Percentiles rank a stretch among this genome's conserved stretches.
phyloP scores from a whole-genome alignment of 169 alveolate genomes.

The Neospora caninum region DNA sequence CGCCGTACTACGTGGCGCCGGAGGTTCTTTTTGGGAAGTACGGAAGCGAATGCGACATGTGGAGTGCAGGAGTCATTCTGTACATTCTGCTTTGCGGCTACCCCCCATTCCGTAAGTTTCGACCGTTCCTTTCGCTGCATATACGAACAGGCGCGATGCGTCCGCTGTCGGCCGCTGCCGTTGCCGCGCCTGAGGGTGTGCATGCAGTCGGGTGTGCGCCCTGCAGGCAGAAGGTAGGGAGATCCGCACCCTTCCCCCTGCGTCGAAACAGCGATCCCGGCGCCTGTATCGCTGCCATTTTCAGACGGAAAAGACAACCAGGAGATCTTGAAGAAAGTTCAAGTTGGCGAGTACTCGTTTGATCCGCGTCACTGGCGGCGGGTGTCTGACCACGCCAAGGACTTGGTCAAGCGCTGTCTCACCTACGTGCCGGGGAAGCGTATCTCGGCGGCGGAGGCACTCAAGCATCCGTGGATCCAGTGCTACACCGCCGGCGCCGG shows the following conservation, averaged over 20 bases:
- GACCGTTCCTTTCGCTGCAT: conserved; percentile 73
- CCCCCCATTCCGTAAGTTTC: conserved; percentile 85
- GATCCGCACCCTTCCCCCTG: too few species aligned
- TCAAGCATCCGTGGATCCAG: conserved; percentile 89
- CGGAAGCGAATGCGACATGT: conserved; percentile 93
- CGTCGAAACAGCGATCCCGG: too few species aligned
- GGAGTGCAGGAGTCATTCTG: conserved; percentile 94
- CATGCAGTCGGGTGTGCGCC: too few species aligned
- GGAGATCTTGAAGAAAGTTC: conserved; percentile 79
- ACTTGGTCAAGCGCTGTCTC: conserved; percentile 87
- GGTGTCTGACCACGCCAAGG: conserved; percentile 91
- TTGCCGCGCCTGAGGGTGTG: too few species aligned
- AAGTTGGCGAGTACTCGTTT: conserved; percentile 75
- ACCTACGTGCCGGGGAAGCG: conserved; percentile 89
- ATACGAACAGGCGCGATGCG: too few species aligned
- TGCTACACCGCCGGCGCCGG: conserved; percentile 86
- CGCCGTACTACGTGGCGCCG: conserved; percentile 97
- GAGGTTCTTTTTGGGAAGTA: conserved; percentile 93
- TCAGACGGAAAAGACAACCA: conserved; percentile 87
- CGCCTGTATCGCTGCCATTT: neutral
- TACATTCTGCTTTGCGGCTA: conserved; percentile 85
- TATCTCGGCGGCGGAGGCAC: conserved; percentile 92
- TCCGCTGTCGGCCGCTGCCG: too few species aligned
- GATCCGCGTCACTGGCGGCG: conserved; percentile 82
- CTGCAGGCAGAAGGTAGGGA: too few species aligned